Conservation (phyloP, 192 early-diverging fungal genomes). For the Glomus cerebriforme region DNA sequence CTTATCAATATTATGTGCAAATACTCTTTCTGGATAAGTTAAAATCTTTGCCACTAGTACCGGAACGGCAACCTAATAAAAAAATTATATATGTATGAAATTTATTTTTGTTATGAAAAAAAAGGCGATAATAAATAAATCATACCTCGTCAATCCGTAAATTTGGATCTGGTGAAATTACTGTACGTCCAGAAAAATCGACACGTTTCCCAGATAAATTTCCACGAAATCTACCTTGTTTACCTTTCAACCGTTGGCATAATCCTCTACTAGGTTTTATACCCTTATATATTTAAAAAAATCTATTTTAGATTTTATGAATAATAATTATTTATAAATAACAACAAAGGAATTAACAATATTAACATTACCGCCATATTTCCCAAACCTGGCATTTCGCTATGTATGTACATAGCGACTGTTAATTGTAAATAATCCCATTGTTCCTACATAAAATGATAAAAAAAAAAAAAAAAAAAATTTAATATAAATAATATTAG, state of each 20-base stretch:
- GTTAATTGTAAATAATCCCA: slow-evolving; percentile 96
- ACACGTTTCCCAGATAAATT: slow-evolving; percentile 99
- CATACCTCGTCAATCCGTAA: slow-evolving; percentile 91
- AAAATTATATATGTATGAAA: neutral
- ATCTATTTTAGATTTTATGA: neutral
- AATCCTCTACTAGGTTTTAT: slow-evolving; percentile 82
- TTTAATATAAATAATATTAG: neutral
- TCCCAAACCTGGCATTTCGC: slow-evolving; percentile 90
- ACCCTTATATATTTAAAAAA: slow-evolving; percentile 12
- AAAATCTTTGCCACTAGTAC: slow-evolving; percentile 85
- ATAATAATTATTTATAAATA: neutral
- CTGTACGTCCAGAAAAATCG: slow-evolving; percentile 97
- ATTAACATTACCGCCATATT: slow-evolving; percentile 38
- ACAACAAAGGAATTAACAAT: neutral
- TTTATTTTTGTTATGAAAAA: neutral
- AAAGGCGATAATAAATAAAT: slow-evolving; percentile 16
- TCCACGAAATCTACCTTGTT: slow-evolving; percentile 98
- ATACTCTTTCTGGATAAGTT: slow-evolving; percentile 97
- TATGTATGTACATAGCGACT: slow-evolving; percentile 96
- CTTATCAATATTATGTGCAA: slow-evolving; percentile 80
- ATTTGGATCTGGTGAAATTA: slow-evolving; percentile 99
- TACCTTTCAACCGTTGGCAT: slow-evolving; percentile 97
- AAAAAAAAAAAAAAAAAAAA: neutral
- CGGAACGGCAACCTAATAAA: slow-evolving; percentile 78
- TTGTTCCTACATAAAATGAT: slow-evolving; percentile 63